Percentiles rank a stretch among this genome's conserved stretches.
These are phyloP conservation scores for Scutellaria minor DNA, from an alignment of 257 asterid genomes.

Conservation along the genomic window DNA sequence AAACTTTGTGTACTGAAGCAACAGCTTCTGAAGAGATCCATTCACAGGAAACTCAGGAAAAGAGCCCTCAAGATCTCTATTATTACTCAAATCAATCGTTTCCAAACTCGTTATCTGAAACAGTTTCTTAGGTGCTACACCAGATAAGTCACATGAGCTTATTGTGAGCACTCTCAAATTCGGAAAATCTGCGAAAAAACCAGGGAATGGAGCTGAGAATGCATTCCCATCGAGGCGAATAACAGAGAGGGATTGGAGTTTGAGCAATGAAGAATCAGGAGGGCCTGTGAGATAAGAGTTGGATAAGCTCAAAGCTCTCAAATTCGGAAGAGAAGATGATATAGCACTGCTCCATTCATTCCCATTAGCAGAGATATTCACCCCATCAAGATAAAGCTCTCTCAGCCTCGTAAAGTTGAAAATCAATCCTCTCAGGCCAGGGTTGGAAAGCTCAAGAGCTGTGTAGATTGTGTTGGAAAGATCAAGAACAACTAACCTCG, in stretches of 20 bases:
- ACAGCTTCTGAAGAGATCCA: conserved; percentile 48
- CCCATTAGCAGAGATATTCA: conserved; percentile 49
- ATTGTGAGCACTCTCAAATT: conserved; percentile 42
- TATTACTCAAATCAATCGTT: conserved; percentile 46
- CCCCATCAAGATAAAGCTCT: conserved; percentile 57
- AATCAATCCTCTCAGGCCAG: conserved; percentile 41
- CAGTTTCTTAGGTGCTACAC: conserved; percentile 47
- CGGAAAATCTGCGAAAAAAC: conserved; percentile 49
- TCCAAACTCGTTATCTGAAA: conserved; percentile 51
- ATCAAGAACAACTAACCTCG: conserved; percentile 50
- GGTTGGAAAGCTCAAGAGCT: conserved; percentile 40
- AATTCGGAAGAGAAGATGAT: conserved; percentile 46
- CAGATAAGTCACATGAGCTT: conserved; percentile 45
- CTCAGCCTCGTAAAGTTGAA: conserved; percentile 36
- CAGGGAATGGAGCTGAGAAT: conserved; percentile 47
- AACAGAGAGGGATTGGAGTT: conserved; percentile 48
- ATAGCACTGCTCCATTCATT: conserved; percentile 49
- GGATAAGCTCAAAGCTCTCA: conserved; percentile 53
- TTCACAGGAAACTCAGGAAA: conserved; percentile 58
- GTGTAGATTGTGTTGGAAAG: conserved; percentile 34
- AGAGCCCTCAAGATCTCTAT: conserved; percentile 52
- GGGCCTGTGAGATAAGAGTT: conserved; percentile 48
- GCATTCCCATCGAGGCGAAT: conserved; percentile 50
- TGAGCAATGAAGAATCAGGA: conserved; percentile 38
- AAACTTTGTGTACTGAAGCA: conserved; percentile 47